Conservation (phyloP, 441 rosid species). For the Croton laevigatus region DNA sequence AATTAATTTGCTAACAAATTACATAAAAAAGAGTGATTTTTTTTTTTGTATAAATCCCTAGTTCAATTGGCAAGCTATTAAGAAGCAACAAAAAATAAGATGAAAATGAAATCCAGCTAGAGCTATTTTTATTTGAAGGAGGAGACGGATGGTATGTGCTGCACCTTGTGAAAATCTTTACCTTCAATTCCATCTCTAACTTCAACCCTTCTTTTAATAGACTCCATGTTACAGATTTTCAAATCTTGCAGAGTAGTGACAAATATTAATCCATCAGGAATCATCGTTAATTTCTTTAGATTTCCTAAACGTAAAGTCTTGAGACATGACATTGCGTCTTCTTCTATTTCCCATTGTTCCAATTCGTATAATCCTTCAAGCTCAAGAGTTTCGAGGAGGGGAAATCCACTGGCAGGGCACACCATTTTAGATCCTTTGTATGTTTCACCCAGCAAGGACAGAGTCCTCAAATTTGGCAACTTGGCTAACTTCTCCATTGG, state of each 20-base stretch:
- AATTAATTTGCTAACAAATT: no score
- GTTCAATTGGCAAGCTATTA: no score
- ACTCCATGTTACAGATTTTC: neutral
- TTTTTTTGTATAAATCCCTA: no score
- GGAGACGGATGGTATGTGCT: slow-evolving; percentile 1
- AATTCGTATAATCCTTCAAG: neutral
- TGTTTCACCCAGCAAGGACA: neutral
- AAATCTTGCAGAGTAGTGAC: slow-evolving; percentile 6
- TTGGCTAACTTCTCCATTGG: slow-evolving; percentile 9
- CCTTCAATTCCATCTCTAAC: neutral
- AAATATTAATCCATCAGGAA: slow-evolving; percentile 7
- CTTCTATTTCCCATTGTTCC: slow-evolving; percentile 13
- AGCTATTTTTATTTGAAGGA: no score
- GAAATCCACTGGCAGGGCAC: neutral
- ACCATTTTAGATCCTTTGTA: slow-evolving; percentile 13
- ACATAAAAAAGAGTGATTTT: no score
- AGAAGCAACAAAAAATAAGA: no score
- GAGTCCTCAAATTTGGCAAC: slow-evolving; percentile 8
- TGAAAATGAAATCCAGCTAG: no score
- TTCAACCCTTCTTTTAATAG: neutral
- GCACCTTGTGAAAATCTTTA: slow-evolving; percentile 7
- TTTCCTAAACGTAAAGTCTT: neutral
- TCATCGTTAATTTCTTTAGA: neutral
- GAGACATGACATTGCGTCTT: slow-evolving; percentile 11
- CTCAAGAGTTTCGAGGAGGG: neutral